phyloP scores from a whole-genome alignment of 345 rosid species.

The Clarkia xantiana region DNA sequence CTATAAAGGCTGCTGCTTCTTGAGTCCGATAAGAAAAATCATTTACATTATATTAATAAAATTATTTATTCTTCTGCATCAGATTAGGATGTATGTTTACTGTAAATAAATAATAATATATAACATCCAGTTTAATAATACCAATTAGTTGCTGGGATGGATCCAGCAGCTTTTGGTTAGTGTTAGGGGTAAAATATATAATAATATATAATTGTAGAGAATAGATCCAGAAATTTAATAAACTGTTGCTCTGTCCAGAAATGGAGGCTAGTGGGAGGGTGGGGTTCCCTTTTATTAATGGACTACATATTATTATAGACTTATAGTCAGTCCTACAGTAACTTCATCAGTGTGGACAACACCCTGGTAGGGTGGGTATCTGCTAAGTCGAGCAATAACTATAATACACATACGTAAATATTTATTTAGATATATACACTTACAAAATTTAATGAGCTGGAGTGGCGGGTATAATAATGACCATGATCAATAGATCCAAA shows the following conservation, averaged over 20 bases:
- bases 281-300: not conserved
- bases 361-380: not conserved
- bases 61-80: no score
- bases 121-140: no score
- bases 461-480: no score
- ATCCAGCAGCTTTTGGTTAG: not conserved
- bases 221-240: not conserved
- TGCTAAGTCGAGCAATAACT: constrained; percentile 5
- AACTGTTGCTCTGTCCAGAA: not conserved
- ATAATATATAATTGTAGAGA: no score
- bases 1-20: no score
- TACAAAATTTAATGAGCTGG: no score
- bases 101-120: no score
- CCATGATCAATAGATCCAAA: no score
- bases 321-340: constrained; percentile 1
- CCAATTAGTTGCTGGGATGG: not conserved
- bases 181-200: not conserved
- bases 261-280: constrained; percentile 1
- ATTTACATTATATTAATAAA: no score
- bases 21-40: no score
- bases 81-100: no score
- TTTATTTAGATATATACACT: not conserved
- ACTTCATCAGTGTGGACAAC: constrained; percentile 2
- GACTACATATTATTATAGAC: no score
- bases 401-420: not conserved